Percentiles rank a stretch among this genome's conserved stretches.
Evolutionary conservation across 2,329 filamentous ascomycete species (phyloP).

Genomic region (Bipolaris cookei): DNA sequence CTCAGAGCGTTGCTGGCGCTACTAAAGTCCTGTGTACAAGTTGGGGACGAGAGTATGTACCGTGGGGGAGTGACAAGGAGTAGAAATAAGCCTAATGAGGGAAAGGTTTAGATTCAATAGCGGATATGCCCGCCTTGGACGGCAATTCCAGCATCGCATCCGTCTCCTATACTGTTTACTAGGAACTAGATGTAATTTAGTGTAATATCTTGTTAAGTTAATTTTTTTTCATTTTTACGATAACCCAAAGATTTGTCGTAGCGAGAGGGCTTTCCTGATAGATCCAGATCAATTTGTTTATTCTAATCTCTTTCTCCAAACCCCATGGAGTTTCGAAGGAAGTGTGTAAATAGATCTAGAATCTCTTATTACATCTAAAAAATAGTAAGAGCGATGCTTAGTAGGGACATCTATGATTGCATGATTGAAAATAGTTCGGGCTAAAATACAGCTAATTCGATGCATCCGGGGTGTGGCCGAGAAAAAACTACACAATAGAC

Average conservation of each 20-base stretch:
- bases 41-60: not conserved
- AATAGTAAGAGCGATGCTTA: not conserved
- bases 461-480: not conserved
- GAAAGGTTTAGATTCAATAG: not conserved
- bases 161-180: not conserved
- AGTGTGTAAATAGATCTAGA: not conserved
- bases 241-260: not conserved
- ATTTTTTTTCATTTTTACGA: not conserved
- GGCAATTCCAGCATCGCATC: not conserved
- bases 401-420: not conserved
- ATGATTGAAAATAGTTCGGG: not conserved
- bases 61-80: not conserved
- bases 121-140: not conserved
- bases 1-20: not conserved
- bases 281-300: not conserved
- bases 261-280: not conserved
- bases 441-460: not conserved
- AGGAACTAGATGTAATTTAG: not conserved
- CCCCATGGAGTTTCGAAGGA: not conserved
- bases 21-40: not conserved
- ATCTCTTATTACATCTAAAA: not conserved
- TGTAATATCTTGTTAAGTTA: not conserved
- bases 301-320: not conserved
- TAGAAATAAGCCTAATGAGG: not conserved
- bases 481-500: not conserved